Conservation (phyloP, 805 yeast species). For the Candida railenensis region DNA sequence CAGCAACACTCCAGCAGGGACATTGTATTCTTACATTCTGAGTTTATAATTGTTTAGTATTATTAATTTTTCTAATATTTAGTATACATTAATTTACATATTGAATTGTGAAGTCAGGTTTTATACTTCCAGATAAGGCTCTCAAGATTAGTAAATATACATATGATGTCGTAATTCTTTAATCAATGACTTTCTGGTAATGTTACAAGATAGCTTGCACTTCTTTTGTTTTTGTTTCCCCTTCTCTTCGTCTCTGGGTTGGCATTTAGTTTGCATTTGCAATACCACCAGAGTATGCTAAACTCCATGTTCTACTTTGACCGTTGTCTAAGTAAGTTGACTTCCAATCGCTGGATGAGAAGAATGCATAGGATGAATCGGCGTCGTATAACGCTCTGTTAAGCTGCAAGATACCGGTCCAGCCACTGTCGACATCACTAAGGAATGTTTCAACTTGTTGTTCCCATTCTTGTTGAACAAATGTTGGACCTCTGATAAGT, state of each 20-base stretch:
- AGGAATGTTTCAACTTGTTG: conserved; percentile 46
- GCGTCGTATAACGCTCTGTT: conserved; percentile 80
- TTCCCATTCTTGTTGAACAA: conserved; percentile 64
- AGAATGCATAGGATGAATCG: conserved; percentile 56
- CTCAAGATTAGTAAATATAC: background rate
- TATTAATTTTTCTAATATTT: no score
- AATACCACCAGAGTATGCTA: conserved; percentile 58
- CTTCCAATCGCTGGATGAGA: conserved; percentile 28
- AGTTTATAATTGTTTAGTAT: no score
- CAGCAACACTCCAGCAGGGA: no score
- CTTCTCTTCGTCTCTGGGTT: no score
- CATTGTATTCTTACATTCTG: no score
- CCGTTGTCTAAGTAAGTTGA: conserved; percentile 55
- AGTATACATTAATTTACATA: background rate
- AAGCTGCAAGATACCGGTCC: conserved; percentile 72
- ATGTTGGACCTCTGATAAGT: conserved; percentile 51
- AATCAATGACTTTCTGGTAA: background rate
- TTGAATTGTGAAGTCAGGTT: background rate
- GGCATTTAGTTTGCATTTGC: conserved; percentile 15
- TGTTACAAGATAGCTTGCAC: background rate
- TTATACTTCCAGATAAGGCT: background rate
- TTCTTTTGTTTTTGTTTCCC: background rate
- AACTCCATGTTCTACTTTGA: conserved; percentile 61
- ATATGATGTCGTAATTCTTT: background rate
- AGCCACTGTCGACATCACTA: conserved; percentile 53